A percentile compares a stretch with the other conserved stretches of the same genome.
Conservation (phyloP, 2,329 filamentous ascomycete species). For the Botrytis pseudocinerea region DNA sequence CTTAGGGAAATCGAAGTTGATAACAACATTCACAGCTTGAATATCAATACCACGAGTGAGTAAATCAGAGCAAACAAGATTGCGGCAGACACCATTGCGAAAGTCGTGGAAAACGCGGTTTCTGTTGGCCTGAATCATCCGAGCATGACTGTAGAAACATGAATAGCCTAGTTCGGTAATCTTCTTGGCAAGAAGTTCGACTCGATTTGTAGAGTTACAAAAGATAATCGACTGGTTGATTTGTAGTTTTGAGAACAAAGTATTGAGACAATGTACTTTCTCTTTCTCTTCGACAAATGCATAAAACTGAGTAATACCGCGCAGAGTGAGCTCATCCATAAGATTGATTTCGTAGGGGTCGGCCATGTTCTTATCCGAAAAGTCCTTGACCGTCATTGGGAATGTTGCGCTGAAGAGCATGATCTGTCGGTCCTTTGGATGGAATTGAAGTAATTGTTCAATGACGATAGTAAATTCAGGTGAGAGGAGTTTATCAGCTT, state of each 20-base stretch:
- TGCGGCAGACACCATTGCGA: conserved; percentile 95
- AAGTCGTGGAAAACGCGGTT: conserved; percentile 99
- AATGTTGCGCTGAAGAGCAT: conserved; percentile 99
- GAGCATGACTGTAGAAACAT: conserved; percentile 98
- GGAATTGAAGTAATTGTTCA: conserved; percentile 91
- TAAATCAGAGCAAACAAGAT: conserved; percentile 95
- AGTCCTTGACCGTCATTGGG: conserved; percentile 93
- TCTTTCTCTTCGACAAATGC: conserved; percentile 99
- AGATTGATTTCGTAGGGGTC: conserved; percentile 98
- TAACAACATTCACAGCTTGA: conserved; percentile 98
- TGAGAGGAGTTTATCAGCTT: conserved; percentile 96
- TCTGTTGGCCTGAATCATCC: conserved; percentile 94
- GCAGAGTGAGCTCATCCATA: conserved; percentile 97
- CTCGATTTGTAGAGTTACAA: conserved; percentile 98
- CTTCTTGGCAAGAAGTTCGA: conserved; percentile 97
- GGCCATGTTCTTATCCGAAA: conserved; percentile 97
- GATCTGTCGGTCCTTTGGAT: conserved; percentile 95
- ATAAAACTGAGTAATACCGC: conserved; percentile 98
- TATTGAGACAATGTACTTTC: conserved; percentile 98
- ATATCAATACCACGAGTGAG: conserved; percentile 99
- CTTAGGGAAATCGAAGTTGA: conserved; percentile 99
- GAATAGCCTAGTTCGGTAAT: conserved; percentile 99
- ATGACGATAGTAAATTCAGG: conserved; percentile 97
- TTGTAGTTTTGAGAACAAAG: conserved; percentile 96
- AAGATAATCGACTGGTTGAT: conserved; percentile 99